Evolutionary conservation across 2,329 filamentous ascomycete genomes (phyloP).

Genomic region (Furcasterigmium sp.): DNA sequence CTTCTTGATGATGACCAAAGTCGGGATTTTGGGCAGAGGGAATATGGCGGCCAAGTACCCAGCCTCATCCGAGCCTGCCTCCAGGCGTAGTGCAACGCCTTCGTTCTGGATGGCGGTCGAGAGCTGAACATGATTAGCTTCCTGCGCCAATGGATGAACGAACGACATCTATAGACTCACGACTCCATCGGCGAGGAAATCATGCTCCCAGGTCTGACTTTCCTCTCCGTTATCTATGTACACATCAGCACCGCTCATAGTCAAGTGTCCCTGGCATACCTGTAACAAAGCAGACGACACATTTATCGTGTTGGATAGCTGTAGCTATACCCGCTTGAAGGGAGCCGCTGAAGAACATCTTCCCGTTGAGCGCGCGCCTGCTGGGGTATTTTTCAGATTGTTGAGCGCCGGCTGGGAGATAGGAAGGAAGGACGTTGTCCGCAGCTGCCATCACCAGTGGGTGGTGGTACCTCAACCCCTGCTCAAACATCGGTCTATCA

Average conservation of each 20-base stretch:
- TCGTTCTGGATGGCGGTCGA: conserved; percentile 24
- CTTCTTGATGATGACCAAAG: conserved; percentile 74
- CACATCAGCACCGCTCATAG: conserved; percentile 6
- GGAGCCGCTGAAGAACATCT: conserved; percentile 73
- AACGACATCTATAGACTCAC: conserved; percentile 36
- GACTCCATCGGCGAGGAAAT: conserved; percentile 54
- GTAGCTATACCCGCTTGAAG: conserved; percentile 75
- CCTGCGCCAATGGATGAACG: background rate
- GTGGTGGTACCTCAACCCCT: background rate
- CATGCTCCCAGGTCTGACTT: conserved; percentile 67
- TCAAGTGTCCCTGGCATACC: conserved; percentile 42
- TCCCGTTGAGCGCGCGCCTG: background rate
- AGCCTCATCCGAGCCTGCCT: conserved; percentile 72
- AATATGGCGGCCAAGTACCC: conserved; percentile 78
- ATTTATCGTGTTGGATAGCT: conserved; percentile 69
- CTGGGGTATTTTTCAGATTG: background rate
- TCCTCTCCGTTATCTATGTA: conserved; percentile 60
- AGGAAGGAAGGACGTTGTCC: background rate
- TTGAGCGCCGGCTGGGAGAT: background rate
- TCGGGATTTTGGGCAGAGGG: conserved; percentile 72
- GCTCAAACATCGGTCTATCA: background rate
- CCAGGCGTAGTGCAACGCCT: conserved; percentile 65
- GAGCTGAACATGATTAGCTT: background rate
- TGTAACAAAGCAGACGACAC: conserved; percentile 80
- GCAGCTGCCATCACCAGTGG: too few relatives aligned